These are phyloP conservation scores for Kodamaea arcana DNA, from an alignment of 1,139 yeast genomes.

Conservation along the genomic window DNA sequence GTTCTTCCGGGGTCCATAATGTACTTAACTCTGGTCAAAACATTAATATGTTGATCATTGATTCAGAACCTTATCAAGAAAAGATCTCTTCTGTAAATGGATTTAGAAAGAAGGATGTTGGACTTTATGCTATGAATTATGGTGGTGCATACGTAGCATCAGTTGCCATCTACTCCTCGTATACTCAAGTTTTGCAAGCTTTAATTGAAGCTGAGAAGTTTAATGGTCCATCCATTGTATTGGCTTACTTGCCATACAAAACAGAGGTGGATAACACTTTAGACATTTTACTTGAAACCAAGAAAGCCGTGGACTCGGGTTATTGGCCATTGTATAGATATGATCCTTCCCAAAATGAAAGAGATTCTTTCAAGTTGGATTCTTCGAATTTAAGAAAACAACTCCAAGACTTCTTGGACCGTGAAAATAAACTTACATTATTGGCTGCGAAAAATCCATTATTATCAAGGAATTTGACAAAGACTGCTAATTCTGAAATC, in stretches of 20 bases:
- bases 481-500: constrained; percentile 56
- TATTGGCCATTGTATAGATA: constrained; percentile 94
- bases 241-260: constrained; percentile 82
- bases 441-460: constrained; percentile 69
- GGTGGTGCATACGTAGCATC: constrained; percentile 91
- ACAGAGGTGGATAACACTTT: constrained; percentile 67
- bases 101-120: constrained; percentile 84
- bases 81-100: constrained; percentile 26
- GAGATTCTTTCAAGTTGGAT: constrained; percentile 69
- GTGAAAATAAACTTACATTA: constrained; percentile 82
- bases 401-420: constrained; percentile 74
- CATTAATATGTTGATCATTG: constrained; percentile 81
- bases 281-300: constrained; percentile 78
- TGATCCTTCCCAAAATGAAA: constrained; percentile 54
- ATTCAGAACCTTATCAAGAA: constrained; percentile 76
- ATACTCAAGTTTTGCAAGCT: constrained; percentile 89
- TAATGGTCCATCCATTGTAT: constrained; percentile 84
- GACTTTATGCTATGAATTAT: constrained; percentile 91
- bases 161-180: constrained; percentile 88
- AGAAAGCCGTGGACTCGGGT: constrained; percentile 86
- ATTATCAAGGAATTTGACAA: constrained; percentile 69
- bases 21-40: constrained; percentile 73
- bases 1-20: constrained; percentile 88
- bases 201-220: constrained; percentile 83
- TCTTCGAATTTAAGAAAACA: constrained; percentile 78